Conservation (phyloP, 2,329 filamentous ascomycete species). For the Trichoderma aggressivum region DNA sequence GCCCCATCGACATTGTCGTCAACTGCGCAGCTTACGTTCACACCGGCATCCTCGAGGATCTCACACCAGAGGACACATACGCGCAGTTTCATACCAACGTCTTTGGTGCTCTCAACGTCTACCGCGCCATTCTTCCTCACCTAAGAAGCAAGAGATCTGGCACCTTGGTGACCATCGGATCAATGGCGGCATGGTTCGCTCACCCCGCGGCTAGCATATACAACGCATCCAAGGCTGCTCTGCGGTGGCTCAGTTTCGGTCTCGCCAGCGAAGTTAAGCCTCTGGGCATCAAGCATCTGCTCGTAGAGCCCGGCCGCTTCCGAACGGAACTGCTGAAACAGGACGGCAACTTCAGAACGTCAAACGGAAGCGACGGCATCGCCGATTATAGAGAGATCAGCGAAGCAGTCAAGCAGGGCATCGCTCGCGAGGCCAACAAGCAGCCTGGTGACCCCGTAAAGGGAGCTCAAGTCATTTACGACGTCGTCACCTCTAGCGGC, state of each 20-base stretch:
- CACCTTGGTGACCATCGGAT: conserved; percentile 12
- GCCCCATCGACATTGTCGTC: conserved; percentile 4
- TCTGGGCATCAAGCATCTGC: conserved; percentile 12
- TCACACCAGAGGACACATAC: conserved; percentile 5
- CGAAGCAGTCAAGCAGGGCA: background rate
- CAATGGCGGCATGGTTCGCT: conserved; percentile 16
- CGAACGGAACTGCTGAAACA: conserved; percentile 17
- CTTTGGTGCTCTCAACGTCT: conserved; percentile 13
- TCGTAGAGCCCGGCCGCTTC: conserved; percentile 18
- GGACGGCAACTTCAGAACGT: conserved; percentile 1
- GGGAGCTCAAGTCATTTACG: conserved; percentile 18
- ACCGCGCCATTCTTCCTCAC: conserved; percentile 13
- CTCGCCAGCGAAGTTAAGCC: background rate
- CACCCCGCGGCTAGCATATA: background rate
- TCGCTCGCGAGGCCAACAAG: background rate
- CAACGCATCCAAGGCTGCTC: conserved; percentile 15
- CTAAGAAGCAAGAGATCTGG: background rate
- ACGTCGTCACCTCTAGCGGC: conserved; percentile 16
- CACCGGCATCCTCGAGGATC: conserved; percentile 10
- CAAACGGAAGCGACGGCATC: conserved; percentile 4
- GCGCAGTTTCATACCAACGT: conserved; percentile 9
- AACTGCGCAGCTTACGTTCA: conserved; percentile 16
- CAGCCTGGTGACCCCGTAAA: conserved; percentile 16
- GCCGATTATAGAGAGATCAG: conserved; percentile 11
- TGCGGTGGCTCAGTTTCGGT: conserved; percentile 1